Base-by-base conservation (phyloP, 78 protist species). In the Speleostelium caveatum region DNA sequence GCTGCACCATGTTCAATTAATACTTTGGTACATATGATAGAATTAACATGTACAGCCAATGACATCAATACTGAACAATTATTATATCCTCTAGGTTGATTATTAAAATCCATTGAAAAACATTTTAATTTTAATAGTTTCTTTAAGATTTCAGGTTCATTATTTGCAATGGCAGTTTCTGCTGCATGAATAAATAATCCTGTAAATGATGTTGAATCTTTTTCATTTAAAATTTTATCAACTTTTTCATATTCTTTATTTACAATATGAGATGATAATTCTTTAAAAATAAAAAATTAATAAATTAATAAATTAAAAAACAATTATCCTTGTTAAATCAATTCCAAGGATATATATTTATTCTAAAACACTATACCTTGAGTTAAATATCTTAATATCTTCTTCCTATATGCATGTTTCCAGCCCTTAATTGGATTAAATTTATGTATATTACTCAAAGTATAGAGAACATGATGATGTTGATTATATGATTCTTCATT, bases 1-100 rank as follows among this genome's bases (percentile, higher is more conserved):
- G n/a, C 79, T 4, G 91, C 91, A 45, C 91, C 91, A 59, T 69
- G 35, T 21, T 69, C 60, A n/a, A 83, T 33, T 49, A 83, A 76
- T 7, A 63, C 36, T 45, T 32, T 59, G 17, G 53, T 38, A 33
- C 86, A 76, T 45, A 21, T 30, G 17, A 45, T 51, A 21, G 78
- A 32, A 28, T 38, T 38, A 38, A 19, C 33, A 26, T 33, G 56
- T 12, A 74, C 26, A 33, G 51, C 36, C 6, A 24, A 30, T 17
- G 68, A 42, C 7, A 74, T 74, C 53, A 72, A 33, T 51, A 39
- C 38, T 41, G 19, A 58, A 39, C 36, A 74, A 0, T 36, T 32
- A 45, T 45, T 45, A 45, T 45, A 10, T 45, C n/a, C n/a, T n/a
- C n/a, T n/a, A n/a, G n/a, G n/a, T n/a, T n/a, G n/a, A n/a, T n/a